Percentiles rank a stretch among this genome's conserved stretches.
Conservation (phyloP, 2,329 filamentous ascomycete genomes). For the Verticillium zaregamsianum region DNA sequence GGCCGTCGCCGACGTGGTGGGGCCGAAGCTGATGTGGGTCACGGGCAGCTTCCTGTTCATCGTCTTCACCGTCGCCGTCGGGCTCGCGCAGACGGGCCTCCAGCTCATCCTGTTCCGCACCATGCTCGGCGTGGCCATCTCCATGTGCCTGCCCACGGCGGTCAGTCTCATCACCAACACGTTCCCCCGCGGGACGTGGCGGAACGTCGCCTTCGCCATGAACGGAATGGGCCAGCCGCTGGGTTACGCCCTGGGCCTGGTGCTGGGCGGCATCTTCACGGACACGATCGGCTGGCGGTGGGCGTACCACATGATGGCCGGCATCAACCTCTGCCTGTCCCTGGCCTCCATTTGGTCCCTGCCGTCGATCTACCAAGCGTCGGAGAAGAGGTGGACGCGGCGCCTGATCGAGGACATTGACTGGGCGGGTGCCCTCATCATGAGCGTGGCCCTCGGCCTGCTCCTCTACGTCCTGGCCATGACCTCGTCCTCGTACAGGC, state of each 20-base stretch:
- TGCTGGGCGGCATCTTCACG: conserved; percentile 44
- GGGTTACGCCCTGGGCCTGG: conserved; percentile 44
- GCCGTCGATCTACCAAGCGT: conserved; percentile 17
- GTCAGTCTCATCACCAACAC: conserved; percentile 32
- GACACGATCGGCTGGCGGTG: conserved; percentile 44
- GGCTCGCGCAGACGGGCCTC: conserved; percentile 24
- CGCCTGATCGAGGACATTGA: conserved; percentile 39
- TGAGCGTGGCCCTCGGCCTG: conserved; percentile 40
- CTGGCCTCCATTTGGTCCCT: conserved; percentile 30
- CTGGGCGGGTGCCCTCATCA: conserved; percentile 45
- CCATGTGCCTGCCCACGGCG: conserved; percentile 32
- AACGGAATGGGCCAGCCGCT: conserved; percentile 40
- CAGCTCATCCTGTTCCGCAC: conserved; percentile 33
- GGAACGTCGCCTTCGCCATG: conserved; percentile 38
- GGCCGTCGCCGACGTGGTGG: conserved; percentile 30
- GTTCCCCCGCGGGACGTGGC: conserved; percentile 27
- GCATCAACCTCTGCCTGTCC: conserved; percentile 31
- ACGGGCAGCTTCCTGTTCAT: conserved; percentile 26
- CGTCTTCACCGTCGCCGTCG: conserved; percentile 27
- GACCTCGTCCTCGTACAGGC: conserved; percentile 29
- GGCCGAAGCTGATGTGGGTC: conserved; percentile 27
- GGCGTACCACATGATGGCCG: conserved; percentile 35
- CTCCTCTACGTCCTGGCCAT: conserved; percentile 47
- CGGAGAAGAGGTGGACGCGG: conserved; percentile 20
- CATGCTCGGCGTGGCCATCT: conserved; percentile 27